A percentile compares a stretch with the other conserved stretches of the same genome.
phyloP scores from a whole-genome alignment of 2,329 filamentous ascomycete genomes.

The Allantophomopsis cytisporea region DNA sequence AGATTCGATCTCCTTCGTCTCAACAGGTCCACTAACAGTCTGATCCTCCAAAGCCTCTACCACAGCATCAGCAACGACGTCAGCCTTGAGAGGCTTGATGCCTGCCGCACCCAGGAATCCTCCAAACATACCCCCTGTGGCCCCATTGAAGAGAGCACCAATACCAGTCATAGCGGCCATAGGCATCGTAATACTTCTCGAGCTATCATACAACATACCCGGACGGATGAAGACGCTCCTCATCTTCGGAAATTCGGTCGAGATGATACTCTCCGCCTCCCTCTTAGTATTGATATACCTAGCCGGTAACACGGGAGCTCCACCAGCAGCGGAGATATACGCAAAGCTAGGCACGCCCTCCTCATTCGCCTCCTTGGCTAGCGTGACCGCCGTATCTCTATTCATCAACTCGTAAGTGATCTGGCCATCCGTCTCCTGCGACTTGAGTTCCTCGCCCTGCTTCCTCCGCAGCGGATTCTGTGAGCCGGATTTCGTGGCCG shows the following conservation, averaged over 20 bases:
- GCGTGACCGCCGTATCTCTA: slow-evolving; percentile 70
- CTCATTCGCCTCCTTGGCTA: slow-evolving; percentile 62
- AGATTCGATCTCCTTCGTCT: slow-evolving; percentile 67
- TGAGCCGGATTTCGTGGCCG: slow-evolving; percentile 45
- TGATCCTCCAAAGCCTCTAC: slow-evolving; percentile 76
- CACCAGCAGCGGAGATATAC: slow-evolving; percentile 80
- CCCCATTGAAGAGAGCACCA: slow-evolving; percentile 62
- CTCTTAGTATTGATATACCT: slow-evolving; percentile 88
- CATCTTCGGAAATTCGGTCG: slow-evolving; percentile 58
- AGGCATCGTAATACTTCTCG: slow-evolving; percentile 68
- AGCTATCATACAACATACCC: slow-evolving; percentile 80
- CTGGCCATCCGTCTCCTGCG: slow-evolving; percentile 56
- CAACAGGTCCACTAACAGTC: slow-evolving; percentile 58
- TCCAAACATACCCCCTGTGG: slow-evolving; percentile 64
- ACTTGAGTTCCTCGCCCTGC: slow-evolving; percentile 44
- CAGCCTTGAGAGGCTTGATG: slow-evolving; percentile 76
- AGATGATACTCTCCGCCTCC: slow-evolving; percentile 71
- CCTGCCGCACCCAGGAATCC: slow-evolving; percentile 71
- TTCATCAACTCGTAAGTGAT: slow-evolving; percentile 98
- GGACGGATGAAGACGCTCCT: slow-evolving; percentile 73
- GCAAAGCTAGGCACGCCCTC: slow-evolving; percentile 59
- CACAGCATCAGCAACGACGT: slow-evolving; percentile 76
- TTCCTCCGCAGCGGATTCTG: slow-evolving; percentile 56
- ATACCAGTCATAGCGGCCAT: slow-evolving; percentile 67
- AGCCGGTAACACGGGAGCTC: slow-evolving; percentile 69